Evolutionary conservation across 2,329 filamentous ascomycete genomes (phyloP).

Genomic region (Ophiognomonia clavigignenti-juglandacearum): DNA sequence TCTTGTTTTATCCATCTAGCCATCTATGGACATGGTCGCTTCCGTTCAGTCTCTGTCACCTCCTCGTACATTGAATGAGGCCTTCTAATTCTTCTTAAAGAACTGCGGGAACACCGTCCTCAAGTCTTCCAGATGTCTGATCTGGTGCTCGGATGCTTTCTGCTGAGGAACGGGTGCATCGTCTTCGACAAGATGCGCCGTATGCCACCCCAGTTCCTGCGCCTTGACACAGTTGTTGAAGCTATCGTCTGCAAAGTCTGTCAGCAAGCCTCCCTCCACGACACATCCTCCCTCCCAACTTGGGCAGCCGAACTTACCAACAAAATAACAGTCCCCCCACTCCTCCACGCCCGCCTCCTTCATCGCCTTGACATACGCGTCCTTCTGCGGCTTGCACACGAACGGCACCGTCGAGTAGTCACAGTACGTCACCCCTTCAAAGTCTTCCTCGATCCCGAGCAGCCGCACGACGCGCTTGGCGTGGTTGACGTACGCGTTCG

Average conservation of each 20-base stretch:
- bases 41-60: neutral
- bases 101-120: constrained; percentile 74
- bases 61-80: neutral
- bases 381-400: constrained; percentile 78
- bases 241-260: constrained; percentile 66
- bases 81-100: constrained; percentile 53
- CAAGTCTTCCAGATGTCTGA: constrained; percentile 71
- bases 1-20: too few relatives aligned
- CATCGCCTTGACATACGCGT: constrained; percentile 90
- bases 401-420: constrained; percentile 73
- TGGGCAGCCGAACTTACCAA: constrained; percentile 56
- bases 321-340: constrained; percentile 78
- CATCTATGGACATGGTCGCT: neutral
- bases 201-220: constrained; percentile 77
- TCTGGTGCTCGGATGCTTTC: constrained; percentile 68
- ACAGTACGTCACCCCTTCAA: constrained; percentile 93
- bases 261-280: neutral
- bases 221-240: constrained; percentile 75
- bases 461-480: constrained; percentile 76
- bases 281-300: too few relatives aligned
- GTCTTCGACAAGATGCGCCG: constrained; percentile 80
- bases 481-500: constrained; percentile 91
- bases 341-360: constrained; percentile 67
- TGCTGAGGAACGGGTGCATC: constrained; percentile 57
- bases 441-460: constrained; percentile 78